Conservation (phyloP, 2,329 filamentous ascomycete genomes). For the Verticillium alfalfae region DNA sequence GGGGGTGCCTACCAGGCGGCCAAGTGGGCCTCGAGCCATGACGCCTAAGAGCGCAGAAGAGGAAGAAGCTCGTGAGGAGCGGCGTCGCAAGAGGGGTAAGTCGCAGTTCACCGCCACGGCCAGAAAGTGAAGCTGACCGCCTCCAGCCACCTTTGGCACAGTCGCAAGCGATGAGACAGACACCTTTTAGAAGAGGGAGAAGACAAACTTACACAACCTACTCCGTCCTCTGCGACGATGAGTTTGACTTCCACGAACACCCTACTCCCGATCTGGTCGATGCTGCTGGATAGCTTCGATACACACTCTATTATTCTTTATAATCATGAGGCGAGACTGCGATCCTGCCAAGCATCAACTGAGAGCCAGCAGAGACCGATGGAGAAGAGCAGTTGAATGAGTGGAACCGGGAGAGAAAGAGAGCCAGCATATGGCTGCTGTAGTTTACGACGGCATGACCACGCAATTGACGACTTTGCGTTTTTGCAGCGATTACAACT, state of each 20-base stretch:
- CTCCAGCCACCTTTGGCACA: conserved; percentile 47
- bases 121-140: conserved; percentile 5
- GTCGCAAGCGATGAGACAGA: conserved; percentile 47
- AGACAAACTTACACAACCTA: neutral
- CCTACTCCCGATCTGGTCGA: neutral
- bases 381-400: neutral
- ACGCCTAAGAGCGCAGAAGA: conserved; percentile 49
- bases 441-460: conserved; percentile 1
- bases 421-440: neutral
- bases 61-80: conserved; percentile 38
- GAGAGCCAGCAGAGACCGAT: neutral
- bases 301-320: neutral
- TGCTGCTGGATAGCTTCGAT: neutral
- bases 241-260: neutral
- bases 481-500: conserved; percentile 1
- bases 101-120: neutral
- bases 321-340: neutral
- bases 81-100: conserved; percentile 54
- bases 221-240: neutral
- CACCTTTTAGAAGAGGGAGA: conserved; percentile 37
- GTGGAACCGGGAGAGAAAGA: neutral
- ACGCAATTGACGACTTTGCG: conserved; percentile 3
- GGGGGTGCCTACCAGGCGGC: conserved; percentile 45
- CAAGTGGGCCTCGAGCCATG: conserved; percentile 56
- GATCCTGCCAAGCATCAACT: neutral